Conservation (phyloP, 352 stramenopile species). For the Aphanomyces stellatus region DNA sequence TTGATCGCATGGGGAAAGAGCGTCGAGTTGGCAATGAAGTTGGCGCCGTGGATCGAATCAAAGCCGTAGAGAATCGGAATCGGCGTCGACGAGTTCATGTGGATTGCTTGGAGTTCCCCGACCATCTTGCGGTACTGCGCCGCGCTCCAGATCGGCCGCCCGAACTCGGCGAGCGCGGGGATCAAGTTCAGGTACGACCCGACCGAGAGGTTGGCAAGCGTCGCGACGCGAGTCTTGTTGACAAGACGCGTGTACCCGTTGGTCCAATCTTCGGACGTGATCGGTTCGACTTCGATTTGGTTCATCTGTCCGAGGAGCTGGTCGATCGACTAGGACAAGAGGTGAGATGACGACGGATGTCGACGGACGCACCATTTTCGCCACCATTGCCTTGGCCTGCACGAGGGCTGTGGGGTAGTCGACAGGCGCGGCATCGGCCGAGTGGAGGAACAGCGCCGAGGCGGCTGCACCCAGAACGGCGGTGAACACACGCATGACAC, state of each 20-base stretch:
- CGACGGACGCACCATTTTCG: not conserved
- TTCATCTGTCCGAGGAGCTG: constrained; percentile 79
- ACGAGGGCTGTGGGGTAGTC: not conserved
- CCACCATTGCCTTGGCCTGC: not conserved
- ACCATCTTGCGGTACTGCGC: constrained; percentile 67
- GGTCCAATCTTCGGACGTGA: not conserved
- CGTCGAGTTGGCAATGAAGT: constrained; percentile 50
- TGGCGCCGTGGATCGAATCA: constrained; percentile 63
- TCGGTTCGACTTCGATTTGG: constrained; percentile 74
- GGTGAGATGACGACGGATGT: not conserved
- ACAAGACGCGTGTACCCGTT: constrained; percentile 28
- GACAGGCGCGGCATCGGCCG: not conserved
- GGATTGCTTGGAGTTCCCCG: constrained; percentile 67
- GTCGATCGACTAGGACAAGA: not conserved
- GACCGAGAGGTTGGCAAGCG: constrained; percentile 66
- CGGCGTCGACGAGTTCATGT: constrained; percentile 32
- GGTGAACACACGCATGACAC: too few relatives aligned
- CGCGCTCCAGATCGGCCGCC: constrained; percentile 35
- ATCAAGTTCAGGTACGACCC: constrained; percentile 82
- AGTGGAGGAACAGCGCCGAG: not conserved
- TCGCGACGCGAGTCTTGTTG: constrained; percentile 46
- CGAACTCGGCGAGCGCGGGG: constrained; percentile 24
- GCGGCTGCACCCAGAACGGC: not conserved
- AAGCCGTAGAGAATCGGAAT: constrained; percentile 57
- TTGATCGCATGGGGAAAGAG: constrained; percentile 74